Conservation (phyloP, 768 basidiomycete genomes). For the Amyloporia xantha region DNA sequence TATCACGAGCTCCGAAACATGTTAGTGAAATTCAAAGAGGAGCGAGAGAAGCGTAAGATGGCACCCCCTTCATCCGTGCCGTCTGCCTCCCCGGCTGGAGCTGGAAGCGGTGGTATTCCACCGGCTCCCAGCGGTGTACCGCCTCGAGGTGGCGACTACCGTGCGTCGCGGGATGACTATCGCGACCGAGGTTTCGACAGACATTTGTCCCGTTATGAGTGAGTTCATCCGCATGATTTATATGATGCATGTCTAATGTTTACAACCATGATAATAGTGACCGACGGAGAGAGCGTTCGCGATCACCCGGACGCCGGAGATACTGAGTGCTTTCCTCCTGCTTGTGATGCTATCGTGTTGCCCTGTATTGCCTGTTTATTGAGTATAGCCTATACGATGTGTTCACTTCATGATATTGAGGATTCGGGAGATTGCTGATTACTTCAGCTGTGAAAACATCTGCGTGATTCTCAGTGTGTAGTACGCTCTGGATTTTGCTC, state of each 20-base stretch:
- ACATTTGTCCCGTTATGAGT: constrained; percentile 71
- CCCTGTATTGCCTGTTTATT: not conserved
- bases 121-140: constrained; percentile 32
- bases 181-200: constrained; percentile 64
- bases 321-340: constrained; percentile 13
- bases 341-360: not conserved
- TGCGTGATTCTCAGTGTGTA: too few species aligned
- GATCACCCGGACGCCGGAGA: constrained; percentile 24
- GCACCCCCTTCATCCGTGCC: constrained; percentile 37
- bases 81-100: constrained; percentile 27
- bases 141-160: constrained; percentile 45
- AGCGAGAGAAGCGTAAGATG: constrained; percentile 75
- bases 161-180: constrained; percentile 54
- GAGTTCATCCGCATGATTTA: too few species aligned
- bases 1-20: constrained; percentile 98
- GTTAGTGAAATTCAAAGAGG: constrained; percentile 84
- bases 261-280: too few species aligned
- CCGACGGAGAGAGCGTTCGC: constrained; percentile 24
- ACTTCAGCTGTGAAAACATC: too few species aligned
- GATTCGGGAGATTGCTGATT: too few species aligned
- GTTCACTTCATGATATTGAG: too few species aligned
- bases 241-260: too few species aligned
- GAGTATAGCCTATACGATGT: too few species aligned
- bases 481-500: too few species aligned
- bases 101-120: constrained; percentile 16